Base-by-base conservation (phyloP, 2,329 filamentous ascomycete genomes). In the Colletotrichum spinosum region DNA sequence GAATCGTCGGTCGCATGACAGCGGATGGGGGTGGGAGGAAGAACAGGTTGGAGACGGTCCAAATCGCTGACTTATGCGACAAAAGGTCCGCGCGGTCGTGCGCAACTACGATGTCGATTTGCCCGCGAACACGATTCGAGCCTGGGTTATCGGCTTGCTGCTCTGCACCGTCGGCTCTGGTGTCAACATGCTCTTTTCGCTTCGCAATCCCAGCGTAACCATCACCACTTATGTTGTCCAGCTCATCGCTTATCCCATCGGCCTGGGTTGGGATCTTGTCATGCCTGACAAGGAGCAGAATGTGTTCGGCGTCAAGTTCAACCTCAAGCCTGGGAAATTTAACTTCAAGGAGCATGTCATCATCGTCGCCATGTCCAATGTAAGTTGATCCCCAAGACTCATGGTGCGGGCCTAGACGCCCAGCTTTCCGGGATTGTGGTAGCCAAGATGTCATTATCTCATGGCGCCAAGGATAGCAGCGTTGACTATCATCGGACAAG, bases 291-390 rank as follows among this genome's bases (percentile, higher is more conserved):
- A 80, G 65, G 79, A 80, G 60, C 84, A 80, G 77, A 84, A 80
- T 41, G 63, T 86, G 8, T 82, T 81, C 60, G 85, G 86, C 13
- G 62, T 85, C 66, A 84, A 82, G 66, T 86, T 86, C 73, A 87
- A 87, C 69, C 76, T 88, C 39, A 83, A 82, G 65, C 81, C 86
- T 0, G 85, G 85, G 15, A 83, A 81, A 17, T 89, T 88, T 76
- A 89, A 88, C 75, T 84, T 83, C 74, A 89, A 88, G 77, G 86
- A 89, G 71, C 86, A 88, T 70, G 84, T 87, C 55, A 77, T 88
- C 44, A 87, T 88, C 69, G 86, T 88, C 33, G 84, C 87, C 73
- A 89, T 90, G 87, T 88, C 86, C 2, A 88, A 88, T 73, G 86
- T 88, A 70, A 77, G 84, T 75, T 46, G 8, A 10, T 33, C 17